These are phyloP conservation scores for Microcyclospora pomicola DNA, from an alignment of 2,329 filamentous ascomycete species.

Conservation along the genomic window DNA sequence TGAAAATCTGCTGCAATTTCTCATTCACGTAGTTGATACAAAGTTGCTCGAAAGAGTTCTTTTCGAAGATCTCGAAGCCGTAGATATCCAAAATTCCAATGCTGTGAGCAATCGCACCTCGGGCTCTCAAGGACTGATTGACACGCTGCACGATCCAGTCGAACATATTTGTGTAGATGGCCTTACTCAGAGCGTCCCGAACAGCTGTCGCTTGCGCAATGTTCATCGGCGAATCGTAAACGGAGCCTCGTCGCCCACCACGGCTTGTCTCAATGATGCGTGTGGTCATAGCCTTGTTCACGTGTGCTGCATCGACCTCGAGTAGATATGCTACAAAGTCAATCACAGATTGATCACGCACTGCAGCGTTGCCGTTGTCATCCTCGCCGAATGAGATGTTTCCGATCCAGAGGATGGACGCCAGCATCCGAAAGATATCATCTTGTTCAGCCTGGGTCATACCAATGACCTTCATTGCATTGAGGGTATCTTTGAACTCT, in stretches of 20 bases:
- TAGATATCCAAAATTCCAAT: conserved; percentile 98
- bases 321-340: conserved; percentile 90
- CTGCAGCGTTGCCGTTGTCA: conserved; percentile 73
- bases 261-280: conserved; percentile 65
- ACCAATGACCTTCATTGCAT: conserved; percentile 92
- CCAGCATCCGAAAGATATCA: conserved; percentile 89
- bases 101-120: conserved; percentile 61
- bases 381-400: conserved; percentile 88
- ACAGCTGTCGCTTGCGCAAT: conserved; percentile 73
- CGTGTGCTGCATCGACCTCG: conserved; percentile 66
- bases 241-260: conserved; percentile 50
- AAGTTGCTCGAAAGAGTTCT: conserved; percentile 96
- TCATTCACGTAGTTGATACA: conserved; percentile 99
- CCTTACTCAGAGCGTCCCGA: conserved; percentile 81
- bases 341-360: conserved; percentile 78
- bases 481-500: conserved; percentile 78
- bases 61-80: conserved; percentile 97
- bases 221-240: conserved; percentile 69
- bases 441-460: conserved; percentile 81
- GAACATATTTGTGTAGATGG: conserved; percentile 94
- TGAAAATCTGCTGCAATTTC: conserved; percentile 98
- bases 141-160: conserved; percentile 95
- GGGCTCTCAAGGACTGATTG: conserved; percentile 73
- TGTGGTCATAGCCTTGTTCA: conserved; percentile 78
- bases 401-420: conserved; percentile 83